Evolutionary conservation across 2,329 filamentous ascomycete genomes (phyloP).

Genomic region (Teratosphaeria epicoccoides): DNA sequence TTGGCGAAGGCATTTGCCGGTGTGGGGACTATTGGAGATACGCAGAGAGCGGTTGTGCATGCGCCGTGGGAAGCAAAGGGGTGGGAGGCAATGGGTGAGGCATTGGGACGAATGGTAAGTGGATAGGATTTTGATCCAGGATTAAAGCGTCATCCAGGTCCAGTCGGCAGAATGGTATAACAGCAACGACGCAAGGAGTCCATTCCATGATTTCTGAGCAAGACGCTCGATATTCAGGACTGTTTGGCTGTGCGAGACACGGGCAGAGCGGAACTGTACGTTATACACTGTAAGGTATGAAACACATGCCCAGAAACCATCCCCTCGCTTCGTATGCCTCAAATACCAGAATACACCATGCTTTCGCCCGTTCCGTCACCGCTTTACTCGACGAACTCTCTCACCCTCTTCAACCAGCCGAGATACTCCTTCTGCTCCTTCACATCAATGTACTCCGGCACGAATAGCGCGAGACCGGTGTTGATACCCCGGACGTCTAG

Average conservation of each 20-base stretch:
- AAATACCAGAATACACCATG: not conserved
- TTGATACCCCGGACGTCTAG: slow-evolving; percentile 91
- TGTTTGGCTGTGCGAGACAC: too few species aligned
- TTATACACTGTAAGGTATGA: not conserved
- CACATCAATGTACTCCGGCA: slow-evolving; percentile 90
- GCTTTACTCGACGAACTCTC: slow-evolving; percentile 61
- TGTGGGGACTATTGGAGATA: slow-evolving; percentile 60
- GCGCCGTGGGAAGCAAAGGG: slow-evolving; percentile 57
- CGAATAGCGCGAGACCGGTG: slow-evolving; percentile 73
- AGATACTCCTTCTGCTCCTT: slow-evolving; percentile 99
- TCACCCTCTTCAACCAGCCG: slow-evolving; percentile 74
- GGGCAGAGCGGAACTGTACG: not conserved
- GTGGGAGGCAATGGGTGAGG: slow-evolving; percentile 9
- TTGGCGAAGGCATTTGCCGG: slow-evolving; percentile 64
- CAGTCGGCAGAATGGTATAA: too few species aligned
- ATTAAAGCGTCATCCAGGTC: too few species aligned
- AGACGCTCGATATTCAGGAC: too few species aligned
- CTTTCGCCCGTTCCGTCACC: not conserved
- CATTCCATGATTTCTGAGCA: too few species aligned
- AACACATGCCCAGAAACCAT: not conserved
- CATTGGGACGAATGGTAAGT: not conserved
- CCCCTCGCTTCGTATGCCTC: not conserved
- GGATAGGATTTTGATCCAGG: not conserved
- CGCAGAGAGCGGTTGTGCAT: slow-evolving; percentile 65
- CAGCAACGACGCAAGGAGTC: too few species aligned